Base-by-base conservation (phyloP, 2,329 filamentous ascomycete genomes). In the Pseudophaeomoniella oleicola region DNA sequence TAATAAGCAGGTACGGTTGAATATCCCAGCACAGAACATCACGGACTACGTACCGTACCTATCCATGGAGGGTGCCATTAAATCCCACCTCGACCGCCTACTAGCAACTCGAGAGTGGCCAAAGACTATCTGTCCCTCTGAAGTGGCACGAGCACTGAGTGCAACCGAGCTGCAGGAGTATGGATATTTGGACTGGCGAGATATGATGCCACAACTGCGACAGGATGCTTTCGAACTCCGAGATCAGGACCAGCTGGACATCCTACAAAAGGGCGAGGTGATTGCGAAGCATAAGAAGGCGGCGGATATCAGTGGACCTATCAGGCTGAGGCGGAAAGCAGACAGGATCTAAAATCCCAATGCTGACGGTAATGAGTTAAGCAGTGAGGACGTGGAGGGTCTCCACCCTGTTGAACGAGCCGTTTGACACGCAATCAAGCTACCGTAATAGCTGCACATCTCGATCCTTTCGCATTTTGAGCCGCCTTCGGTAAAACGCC, bases 71-170 rank as follows among this genome's bases (percentile, higher is more conserved):
- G 13, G 17, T 14, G 10, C 30, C 5, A 32, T 32, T 14, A 5
- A 32, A 5, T 33, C 42, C 16, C 44, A 45, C 33, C 45, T 57
- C 32, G 27, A 45, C 22, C 41, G 39, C 18, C 47, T 60, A 16
- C 46, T 62, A 14, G 38, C 41, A 19, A 34, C 45, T 6, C 50
- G 61, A 27, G 44, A 48, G 13, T 54, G 49, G 35, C 67, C 66
- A 9, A 69, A 69, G 46, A 70, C 67, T 0, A 62, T 69, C 42
- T 71, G 67, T 44, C 67, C 66, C 3, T 69, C 65, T 11, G 66
- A 69, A 50, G 56, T 68, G 29, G 63, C 66, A 2, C 56, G 67
- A 16, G 57, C 62, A 1, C 48, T 69, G 5, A 58, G 62, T 11
- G 13, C 39, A 2, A 38, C 48, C 5, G 63, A 70, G 18, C 48